Evolutionary conservation across 495 filamentous ascomycete species (phyloP).

Genomic region (Lasiosphaeria hispida): DNA sequence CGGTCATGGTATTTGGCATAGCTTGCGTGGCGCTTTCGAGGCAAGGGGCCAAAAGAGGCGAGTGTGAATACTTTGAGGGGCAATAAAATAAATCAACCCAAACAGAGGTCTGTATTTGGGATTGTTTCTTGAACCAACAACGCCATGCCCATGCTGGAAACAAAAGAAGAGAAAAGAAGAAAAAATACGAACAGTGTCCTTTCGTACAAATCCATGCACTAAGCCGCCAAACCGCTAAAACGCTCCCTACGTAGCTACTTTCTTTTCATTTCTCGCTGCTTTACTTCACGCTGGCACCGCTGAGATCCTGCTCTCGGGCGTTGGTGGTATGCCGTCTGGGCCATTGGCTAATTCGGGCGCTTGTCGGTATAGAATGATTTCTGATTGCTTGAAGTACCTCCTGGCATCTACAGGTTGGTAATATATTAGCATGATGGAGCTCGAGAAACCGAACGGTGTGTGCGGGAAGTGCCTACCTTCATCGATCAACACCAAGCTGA

Average conservation of each 20-base stretch:
- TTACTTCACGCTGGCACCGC: conserved; percentile 25
- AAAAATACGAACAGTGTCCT: not conserved
- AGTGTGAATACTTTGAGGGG: not conserved
- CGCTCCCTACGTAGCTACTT: not conserved
- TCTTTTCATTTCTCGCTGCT: not conserved
- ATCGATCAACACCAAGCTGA: conserved; percentile 94
- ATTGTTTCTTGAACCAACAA: conserved; percentile 15
- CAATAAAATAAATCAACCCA: not conserved
- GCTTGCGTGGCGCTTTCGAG: too few species aligned
- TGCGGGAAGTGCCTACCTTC: conserved; percentile 60
- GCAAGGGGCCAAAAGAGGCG: too few species aligned
- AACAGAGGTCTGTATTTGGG: conserved; percentile 4
- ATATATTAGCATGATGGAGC: not conserved
- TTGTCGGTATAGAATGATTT: conserved; percentile 97
- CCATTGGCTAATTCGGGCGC: conserved; percentile 63
- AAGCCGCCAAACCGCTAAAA: not conserved
- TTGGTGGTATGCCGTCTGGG: conserved; percentile 26
- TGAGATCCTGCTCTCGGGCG: conserved; percentile 27
- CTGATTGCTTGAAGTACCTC: conserved; percentile 98
- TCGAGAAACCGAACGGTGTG: not conserved
- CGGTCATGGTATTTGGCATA: too few species aligned
- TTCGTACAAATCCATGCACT: not conserved
- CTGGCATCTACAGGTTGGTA: conserved; percentile 67
- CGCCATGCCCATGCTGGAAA: conserved; percentile 17
- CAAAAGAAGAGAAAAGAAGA: conserved; percentile 1